phyloP scores from a whole-genome alignment of 129 eudicot genomes.

The Solidago caesia region DNA sequence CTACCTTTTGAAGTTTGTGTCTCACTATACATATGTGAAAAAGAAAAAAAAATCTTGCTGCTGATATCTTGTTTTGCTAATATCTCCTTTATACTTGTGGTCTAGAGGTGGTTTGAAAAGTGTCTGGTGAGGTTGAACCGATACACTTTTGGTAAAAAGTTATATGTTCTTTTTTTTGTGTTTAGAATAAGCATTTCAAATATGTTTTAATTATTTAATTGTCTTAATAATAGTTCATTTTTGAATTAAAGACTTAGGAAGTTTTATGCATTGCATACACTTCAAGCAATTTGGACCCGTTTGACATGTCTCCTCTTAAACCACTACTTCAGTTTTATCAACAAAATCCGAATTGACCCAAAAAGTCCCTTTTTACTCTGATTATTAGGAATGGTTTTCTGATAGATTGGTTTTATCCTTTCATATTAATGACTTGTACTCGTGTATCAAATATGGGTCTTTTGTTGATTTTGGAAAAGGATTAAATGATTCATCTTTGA shows the following conservation, averaged over 20 bases:
- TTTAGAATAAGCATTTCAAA: too few relatives aligned
- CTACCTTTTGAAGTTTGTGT: slow-evolving; percentile 1
- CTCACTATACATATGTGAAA: background rate
- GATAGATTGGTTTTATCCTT: too few relatives aligned
- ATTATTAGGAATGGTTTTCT: background rate
- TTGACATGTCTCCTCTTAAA: too few relatives aligned
- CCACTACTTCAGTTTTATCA: too few relatives aligned
- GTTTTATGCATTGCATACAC: background rate
- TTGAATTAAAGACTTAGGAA: background rate
- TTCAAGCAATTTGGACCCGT: background rate
- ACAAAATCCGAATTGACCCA: background rate
- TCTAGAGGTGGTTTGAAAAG: background rate
- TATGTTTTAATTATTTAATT: background rate
- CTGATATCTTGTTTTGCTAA: slow-evolving; percentile 2
- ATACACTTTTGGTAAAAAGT: background rate
- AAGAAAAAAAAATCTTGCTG: background rate
- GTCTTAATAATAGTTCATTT: background rate
- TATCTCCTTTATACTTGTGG: background rate
- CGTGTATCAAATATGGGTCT: background rate
- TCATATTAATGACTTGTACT: background rate
- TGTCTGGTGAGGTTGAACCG: background rate
- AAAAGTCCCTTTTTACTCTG: too few relatives aligned
- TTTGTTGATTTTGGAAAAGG: background rate
- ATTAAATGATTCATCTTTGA: background rate
- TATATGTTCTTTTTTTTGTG: too few relatives aligned